Conservation (phyloP, 2,329 filamentous ascomycete species). For the Teratosphaeria viscida region DNA sequence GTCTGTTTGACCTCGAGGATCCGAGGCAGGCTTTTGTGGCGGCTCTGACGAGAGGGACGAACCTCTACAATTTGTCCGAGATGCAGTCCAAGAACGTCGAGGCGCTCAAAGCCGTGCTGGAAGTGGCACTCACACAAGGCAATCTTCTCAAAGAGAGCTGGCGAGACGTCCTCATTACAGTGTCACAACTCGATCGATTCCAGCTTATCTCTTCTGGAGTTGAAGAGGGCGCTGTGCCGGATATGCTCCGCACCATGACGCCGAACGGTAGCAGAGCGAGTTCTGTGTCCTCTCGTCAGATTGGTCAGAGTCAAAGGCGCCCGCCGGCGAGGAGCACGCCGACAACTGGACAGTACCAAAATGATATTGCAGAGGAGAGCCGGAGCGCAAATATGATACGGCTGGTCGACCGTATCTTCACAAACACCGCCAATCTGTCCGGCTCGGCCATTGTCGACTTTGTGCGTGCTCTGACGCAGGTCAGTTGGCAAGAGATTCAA, state of each 20-base stretch:
- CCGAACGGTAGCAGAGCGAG: background rate
- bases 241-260: constrained; percentile 58
- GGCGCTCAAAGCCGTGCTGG: constrained; percentile 80
- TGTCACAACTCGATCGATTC: constrained; percentile 89
- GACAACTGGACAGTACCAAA: constrained; percentile 43
- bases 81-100: constrained; percentile 96
- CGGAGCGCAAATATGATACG: constrained; percentile 88
- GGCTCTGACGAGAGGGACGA: constrained; percentile 84
- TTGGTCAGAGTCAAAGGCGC: constrained; percentile 37
- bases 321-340: constrained; percentile 35
- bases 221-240: constrained; percentile 82
- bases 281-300: background rate
- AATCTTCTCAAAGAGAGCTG: constrained; percentile 82
- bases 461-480: constrained; percentile 80
- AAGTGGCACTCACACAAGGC: constrained; percentile 86
- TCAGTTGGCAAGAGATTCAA: constrained; percentile 98
- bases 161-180: constrained; percentile 89
- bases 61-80: constrained; percentile 88
- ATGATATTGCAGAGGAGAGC: constrained; percentile 82
- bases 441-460: constrained; percentile 95
- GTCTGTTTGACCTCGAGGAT: constrained; percentile 86
- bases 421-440: constrained; percentile 84
- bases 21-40: constrained; percentile 90
- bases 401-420: constrained; percentile 90
- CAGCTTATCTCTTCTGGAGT: constrained; percentile 92